Conservation (phyloP, 1,284 basidiomycete genomes). For the Cerioporus squamosus region DNA sequence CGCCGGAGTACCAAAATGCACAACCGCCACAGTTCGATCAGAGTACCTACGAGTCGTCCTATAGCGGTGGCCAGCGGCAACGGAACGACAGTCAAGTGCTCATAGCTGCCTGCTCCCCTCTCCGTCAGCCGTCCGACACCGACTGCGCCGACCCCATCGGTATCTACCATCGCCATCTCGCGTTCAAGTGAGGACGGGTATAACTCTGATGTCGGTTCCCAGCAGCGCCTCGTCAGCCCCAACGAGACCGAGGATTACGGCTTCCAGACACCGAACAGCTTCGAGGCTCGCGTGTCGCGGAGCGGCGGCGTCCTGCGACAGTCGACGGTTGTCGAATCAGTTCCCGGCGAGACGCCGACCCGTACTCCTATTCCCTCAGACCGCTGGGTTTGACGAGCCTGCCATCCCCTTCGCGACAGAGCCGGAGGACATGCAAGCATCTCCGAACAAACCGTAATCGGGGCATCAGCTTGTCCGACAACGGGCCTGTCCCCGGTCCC, state of each 20-base stretch:
- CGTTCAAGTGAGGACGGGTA: slow-evolving; percentile 72
- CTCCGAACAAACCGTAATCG: slow-evolving; percentile 38
- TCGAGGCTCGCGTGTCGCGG: slow-evolving; percentile 50
- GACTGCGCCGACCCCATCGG: slow-evolving; percentile 58
- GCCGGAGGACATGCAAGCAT: slow-evolving; percentile 38
- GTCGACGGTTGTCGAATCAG: slow-evolving; percentile 39
- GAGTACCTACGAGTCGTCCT: slow-evolving; percentile 65
- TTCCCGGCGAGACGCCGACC: slow-evolving; percentile 58
- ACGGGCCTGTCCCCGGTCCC: slow-evolving; percentile 78
- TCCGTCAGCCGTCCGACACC: slow-evolving; percentile 45
- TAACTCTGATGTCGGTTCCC: slow-evolving; percentile 58
- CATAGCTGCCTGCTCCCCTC: slow-evolving; percentile 72
- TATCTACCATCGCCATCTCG: slow-evolving; percentile 48
- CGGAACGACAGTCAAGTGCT: slow-evolving; percentile 71
- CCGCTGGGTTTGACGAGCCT: slow-evolving; percentile 42
- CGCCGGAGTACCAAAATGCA: slow-evolving; percentile 66
- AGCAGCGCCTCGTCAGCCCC: slow-evolving; percentile 61
- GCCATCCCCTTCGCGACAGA: slow-evolving; percentile 39
- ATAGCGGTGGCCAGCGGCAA: slow-evolving; percentile 45
- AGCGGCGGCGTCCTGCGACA: slow-evolving; percentile 48
- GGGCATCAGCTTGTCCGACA: slow-evolving; percentile 78
- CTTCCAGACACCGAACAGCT: slow-evolving; percentile 24
- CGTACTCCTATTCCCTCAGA: slow-evolving; percentile 46
- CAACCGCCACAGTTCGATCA: slow-evolving; percentile 58
- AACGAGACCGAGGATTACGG: slow-evolving; percentile 35